Percentiles rank a stretch among this genome's conserved stretches.
These are phyloP conservation scores for Amanita rubescens DNA, from an alignment of 768 basidiomycete genomes.

Conservation along the genomic window DNA sequence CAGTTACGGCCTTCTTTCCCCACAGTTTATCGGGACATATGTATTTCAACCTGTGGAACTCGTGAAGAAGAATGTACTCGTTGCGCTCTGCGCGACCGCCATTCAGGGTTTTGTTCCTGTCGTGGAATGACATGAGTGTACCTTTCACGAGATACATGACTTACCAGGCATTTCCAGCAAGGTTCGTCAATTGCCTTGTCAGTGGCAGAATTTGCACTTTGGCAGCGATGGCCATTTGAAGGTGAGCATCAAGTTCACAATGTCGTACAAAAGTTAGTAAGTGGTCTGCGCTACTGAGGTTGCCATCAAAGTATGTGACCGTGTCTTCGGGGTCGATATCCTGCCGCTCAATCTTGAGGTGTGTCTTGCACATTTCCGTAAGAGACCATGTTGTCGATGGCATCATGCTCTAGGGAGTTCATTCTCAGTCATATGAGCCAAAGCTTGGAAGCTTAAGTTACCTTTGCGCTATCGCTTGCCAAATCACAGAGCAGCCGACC, in stretches of 20 bases:
- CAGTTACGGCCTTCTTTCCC: slow-evolving; percentile 60
- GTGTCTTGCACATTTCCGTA: slow-evolving; percentile 92
- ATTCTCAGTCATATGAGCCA: neutral
- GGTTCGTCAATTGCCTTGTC: slow-evolving; percentile 88
- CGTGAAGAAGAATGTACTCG: slow-evolving; percentile 97
- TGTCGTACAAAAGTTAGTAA: slow-evolving; percentile 86
- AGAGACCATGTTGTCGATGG: slow-evolving; percentile 96
- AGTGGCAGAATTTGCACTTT: slow-evolving; percentile 93
- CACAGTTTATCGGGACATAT: slow-evolving; percentile 93
- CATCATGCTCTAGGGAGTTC: slow-evolving; percentile 80
- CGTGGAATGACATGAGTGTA: neutral
- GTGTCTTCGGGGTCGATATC: slow-evolving; percentile 98
- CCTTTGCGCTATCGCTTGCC: slow-evolving; percentile 91
- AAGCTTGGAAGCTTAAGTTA: slow-evolving; percentile 18
- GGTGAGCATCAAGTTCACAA: slow-evolving; percentile 93
- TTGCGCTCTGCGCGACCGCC: slow-evolving; percentile 98
- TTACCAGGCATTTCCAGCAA: slow-evolving; percentile 96
- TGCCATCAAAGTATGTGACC: slow-evolving; percentile 81
- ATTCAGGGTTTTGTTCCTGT: slow-evolving; percentile 93
- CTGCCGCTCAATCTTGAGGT: slow-evolving; percentile 79
- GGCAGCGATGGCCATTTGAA: slow-evolving; percentile 92
- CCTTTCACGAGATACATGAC: slow-evolving; percentile 14
- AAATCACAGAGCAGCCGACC: slow-evolving; percentile 90
- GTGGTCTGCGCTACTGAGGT: slow-evolving; percentile 63
- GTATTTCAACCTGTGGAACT: slow-evolving; percentile 94